Evolutionary conservation across 139 green algal genomes (phyloP).

Genomic region (Chlamydomonas sphaeroides): DNA sequence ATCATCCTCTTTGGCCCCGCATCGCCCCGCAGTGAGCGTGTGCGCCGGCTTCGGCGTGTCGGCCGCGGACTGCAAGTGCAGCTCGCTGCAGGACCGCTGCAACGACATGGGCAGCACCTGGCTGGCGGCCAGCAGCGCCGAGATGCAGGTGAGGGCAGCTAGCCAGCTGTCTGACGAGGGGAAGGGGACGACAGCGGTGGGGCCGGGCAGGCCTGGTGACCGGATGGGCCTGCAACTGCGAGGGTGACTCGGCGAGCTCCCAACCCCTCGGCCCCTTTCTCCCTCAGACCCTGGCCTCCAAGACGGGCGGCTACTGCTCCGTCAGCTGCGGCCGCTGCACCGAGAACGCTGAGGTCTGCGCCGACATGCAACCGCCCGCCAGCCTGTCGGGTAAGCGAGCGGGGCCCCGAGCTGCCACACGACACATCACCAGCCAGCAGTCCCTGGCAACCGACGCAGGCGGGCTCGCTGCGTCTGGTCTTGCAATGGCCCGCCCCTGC

Average conservation of each 20-base stretch:
- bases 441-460: background rate
- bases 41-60: background rate
- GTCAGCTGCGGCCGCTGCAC: background rate
- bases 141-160: too few relatives aligned
- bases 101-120: background rate
- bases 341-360: background rate
- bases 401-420: background rate
- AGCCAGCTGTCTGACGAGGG: too few relatives aligned
- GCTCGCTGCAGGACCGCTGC: background rate
- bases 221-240: too few relatives aligned
- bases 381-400: background rate
- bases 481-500: too few relatives aligned
- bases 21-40: background rate
- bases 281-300: background rate
- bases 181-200: too few relatives aligned
- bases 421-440: too few relatives aligned
- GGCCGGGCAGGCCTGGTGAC: too few relatives aligned
- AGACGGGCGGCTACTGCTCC: background rate
- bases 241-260: too few relatives aligned
- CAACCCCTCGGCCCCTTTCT: too few relatives aligned
- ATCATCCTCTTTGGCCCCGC: too few relatives aligned
- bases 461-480: background rate
- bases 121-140: background rate
- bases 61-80: background rate
- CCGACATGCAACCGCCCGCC: background rate